Evolutionary conservation across 73 alveolate genomes (phyloP), one percentile per base, ranked within the genome.

Genomic region (Durusdinium trenchii): DNA sequence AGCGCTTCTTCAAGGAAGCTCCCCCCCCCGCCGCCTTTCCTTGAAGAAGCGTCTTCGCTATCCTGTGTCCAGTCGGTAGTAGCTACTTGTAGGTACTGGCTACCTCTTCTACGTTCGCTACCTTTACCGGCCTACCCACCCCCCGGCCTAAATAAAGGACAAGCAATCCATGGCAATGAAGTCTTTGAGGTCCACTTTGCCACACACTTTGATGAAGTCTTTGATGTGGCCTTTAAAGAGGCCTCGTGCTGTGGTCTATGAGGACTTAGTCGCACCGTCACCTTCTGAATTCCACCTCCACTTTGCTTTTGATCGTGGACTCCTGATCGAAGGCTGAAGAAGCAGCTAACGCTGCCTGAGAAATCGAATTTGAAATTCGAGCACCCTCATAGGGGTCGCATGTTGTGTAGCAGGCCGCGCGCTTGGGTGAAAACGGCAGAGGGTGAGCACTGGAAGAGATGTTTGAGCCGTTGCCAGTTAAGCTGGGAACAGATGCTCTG

Each of bases 161-260:
- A 57, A 12, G 12, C 32, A 16, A 57, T 60, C 73, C 30, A 23
- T 60, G 73, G 81, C n/a, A 26, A 35, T 6, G 26, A 43, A 28
- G 12, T 48, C 60, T 30, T 28, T 43, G 50, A 91, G 98, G 98
- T 91, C 23, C 98, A 91, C 48, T 91, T 91, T 40, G 98, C 98
- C 42, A 91, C 51, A 35, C 98, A 91, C 69, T 91, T 51, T 38
- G 89, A 91, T 76, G 98, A 91, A 20, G 98, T 91, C 79, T 91
- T 91, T 26, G 64, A 91, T 43, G 76, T 91, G 75, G 98, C 98
- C 54, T 91, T 91, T 54, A 45, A 38, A 32, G 98, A 46, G 64
- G 23, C n/a, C n/a, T n/a, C n/a, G n/a, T n/a, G n/a, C n/a, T n/a
- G n/a, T n/a, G n/a, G n/a, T n/a, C n/a, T n/a, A n/a, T n/a, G n/a